These are phyloP conservation scores for Nakataea oryzae DNA, from an alignment of 2,329 filamentous ascomycete genomes.

Conservation along the genomic window DNA sequence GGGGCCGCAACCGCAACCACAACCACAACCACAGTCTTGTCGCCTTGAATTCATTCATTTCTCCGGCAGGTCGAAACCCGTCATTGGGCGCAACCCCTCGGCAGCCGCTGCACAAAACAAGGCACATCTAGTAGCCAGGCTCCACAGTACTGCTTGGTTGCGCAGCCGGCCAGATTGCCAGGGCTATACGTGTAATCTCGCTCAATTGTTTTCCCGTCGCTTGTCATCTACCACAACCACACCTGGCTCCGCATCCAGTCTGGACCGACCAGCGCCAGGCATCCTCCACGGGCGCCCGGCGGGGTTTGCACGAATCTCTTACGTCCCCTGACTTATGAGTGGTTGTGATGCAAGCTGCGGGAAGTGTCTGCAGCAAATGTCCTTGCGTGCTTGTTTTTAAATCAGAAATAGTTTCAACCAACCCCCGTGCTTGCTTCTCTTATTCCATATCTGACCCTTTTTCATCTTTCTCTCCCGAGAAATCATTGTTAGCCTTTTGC, in stretches of 20 bases:
- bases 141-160: too few species aligned
- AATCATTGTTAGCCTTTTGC: background rate
- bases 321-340: background rate
- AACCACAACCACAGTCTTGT: background rate
- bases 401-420: background rate
- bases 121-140: too few species aligned
- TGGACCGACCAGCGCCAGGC: too few species aligned
- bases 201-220: background rate
- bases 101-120: background rate
- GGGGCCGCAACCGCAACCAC: too few species aligned
- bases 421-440: background rate
- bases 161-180: background rate
- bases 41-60: background rate
- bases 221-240: too few species aligned
- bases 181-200: background rate
- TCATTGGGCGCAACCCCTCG: background rate
- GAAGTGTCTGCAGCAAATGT: background rate
- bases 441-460: background rate
- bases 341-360: background rate
- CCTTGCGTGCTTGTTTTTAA: background rate
- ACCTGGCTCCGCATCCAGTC: too few species aligned
- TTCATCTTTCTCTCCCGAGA: too few species aligned
- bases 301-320: background rate
- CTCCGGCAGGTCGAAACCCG: background rate
- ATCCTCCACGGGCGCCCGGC: too few species aligned